A percentile compares a stretch with the other conserved stretches of the same genome.
Conservation (phyloP, 2,329 filamentous ascomycete genomes). For the Colletotrichum zoysiae region DNA sequence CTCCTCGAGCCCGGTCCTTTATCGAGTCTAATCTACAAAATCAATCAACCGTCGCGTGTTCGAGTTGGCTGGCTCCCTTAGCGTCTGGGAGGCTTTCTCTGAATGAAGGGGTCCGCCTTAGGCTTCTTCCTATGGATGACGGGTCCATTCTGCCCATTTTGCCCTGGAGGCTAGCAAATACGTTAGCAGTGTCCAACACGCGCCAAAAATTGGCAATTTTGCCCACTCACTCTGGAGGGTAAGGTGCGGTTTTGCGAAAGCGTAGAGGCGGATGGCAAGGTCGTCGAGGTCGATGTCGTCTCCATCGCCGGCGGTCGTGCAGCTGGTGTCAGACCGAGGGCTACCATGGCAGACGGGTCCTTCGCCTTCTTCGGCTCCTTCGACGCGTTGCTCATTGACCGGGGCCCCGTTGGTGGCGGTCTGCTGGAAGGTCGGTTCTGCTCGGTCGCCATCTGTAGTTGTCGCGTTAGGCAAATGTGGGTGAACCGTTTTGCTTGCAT, state of each 20-base stretch:
- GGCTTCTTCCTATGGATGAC: slow-evolving; percentile 53
- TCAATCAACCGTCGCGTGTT: slow-evolving; percentile 29
- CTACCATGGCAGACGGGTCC: slow-evolving; percentile 66
- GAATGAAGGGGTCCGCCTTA: slow-evolving; percentile 60
- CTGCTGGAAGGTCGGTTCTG: slow-evolving; percentile 34
- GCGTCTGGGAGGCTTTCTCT: slow-evolving; percentile 50
- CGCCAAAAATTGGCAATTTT: too few relatives aligned
- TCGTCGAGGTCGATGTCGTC: slow-evolving; percentile 36
- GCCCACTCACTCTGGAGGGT: slow-evolving; percentile 30
- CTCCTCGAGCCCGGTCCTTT: slow-evolving; percentile 17
- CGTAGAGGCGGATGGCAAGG: slow-evolving; percentile 18
- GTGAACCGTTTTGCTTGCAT: not conserved
- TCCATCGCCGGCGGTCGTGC: slow-evolving; percentile 54
- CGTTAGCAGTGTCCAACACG: slow-evolving; percentile 12
- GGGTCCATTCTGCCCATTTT: slow-evolving; percentile 35
- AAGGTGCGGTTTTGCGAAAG: slow-evolving; percentile 24
- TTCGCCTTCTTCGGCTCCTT: slow-evolving; percentile 47
- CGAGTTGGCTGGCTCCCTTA: slow-evolving; percentile 18
- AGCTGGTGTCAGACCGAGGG: slow-evolving; percentile 62
- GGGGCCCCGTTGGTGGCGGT: slow-evolving; percentile 42
- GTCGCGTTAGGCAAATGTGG: slow-evolving; percentile 22
- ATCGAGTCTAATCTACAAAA: slow-evolving; percentile 34
- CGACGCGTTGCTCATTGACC: slow-evolving; percentile 21
- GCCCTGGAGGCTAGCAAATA: slow-evolving; percentile 24
- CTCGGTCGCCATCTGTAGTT: slow-evolving; percentile 37